phyloP scores from a whole-genome alignment of 2,329 filamentous ascomycete species.

The Tricladium varicosporioides region DNA sequence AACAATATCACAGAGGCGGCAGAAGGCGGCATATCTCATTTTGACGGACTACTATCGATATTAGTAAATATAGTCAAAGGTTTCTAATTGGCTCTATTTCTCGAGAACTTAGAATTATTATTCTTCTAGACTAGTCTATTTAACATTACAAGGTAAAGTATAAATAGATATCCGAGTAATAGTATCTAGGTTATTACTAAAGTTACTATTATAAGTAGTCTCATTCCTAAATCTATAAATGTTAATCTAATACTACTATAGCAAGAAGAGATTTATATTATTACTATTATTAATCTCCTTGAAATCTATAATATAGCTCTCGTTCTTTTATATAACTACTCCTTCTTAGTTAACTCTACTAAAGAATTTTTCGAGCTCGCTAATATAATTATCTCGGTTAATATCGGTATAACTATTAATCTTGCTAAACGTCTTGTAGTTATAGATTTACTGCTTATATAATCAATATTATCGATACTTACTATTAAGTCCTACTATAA shows the following conservation, averaged over 20 bases:
- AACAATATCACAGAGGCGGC: conserved; percentile 9
- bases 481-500: conserved; percentile 10
- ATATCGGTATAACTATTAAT: conserved; percentile 7
- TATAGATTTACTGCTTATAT: conserved; percentile 4
- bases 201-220: conserved; percentile 7
- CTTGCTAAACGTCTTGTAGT: conserved; percentile 9
- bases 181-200: conserved; percentile 13
- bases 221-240: conserved; percentile 1
- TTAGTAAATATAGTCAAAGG: conserved; percentile 6
- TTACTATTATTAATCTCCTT: conserved; percentile 13
- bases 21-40: conserved; percentile 5
- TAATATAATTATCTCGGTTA: conserved; percentile 9
- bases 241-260: conserved; percentile 7
- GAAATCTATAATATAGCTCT: conserved; percentile 5
- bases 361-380: conserved; percentile 12
- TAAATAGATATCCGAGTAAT: conserved; percentile 6
- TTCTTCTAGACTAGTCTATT: conserved; percentile 7
- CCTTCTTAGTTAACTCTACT: conserved; percentile 11
- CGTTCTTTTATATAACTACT: conserved; percentile 10
- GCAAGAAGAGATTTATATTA: conserved; percentile 16
- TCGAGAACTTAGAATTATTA: conserved; percentile 14
- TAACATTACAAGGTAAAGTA: conserved; percentile 16
- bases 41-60: conserved; percentile 3
- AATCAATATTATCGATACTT: conserved; percentile 8
- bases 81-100: conserved; percentile 12